A percentile compares a stretch with the other conserved stretches of the same genome.
Evolutionary conservation across 116 monocot genomes (phyloP).

Genomic region (Posidonia oceanica): DNA sequence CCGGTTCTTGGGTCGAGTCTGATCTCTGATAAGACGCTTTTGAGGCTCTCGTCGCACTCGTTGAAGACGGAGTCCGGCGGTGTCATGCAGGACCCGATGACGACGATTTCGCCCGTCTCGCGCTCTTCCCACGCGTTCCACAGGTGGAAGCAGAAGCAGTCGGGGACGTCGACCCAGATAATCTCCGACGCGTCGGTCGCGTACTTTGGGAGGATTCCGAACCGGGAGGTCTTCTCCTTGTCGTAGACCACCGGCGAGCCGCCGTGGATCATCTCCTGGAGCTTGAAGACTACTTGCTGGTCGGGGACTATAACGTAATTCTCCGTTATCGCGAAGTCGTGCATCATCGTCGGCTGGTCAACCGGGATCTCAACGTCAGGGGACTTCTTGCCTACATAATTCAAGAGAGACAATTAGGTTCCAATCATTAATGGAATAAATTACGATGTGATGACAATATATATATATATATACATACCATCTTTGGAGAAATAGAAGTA

Average conservation of each 20-base stretch:
- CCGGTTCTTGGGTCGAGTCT: conserved; percentile 52
- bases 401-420: no score
- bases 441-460: background rate
- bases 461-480: background rate
- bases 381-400: conserved; percentile 9
- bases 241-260: conserved; percentile 79
- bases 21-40: conserved; percentile 65
- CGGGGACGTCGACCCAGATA: conserved; percentile 73
- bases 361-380: conserved; percentile 12
- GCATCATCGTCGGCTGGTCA: conserved; percentile 54
- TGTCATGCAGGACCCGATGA: conserved; percentile 90
- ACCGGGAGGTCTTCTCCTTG: conserved; percentile 50
- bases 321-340: conserved; percentile 98
- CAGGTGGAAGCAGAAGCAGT: conserved; percentile 98
- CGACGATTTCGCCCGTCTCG: conserved; percentile 50
- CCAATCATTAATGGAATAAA: background rate
- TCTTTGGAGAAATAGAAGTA: conserved; percentile 39
- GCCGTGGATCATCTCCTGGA: conserved; percentile 69
- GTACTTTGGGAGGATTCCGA: conserved; percentile 76
- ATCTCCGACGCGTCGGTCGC: conserved; percentile 45
- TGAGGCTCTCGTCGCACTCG: conserved; percentile 37
- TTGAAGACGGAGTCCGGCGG: conserved; percentile 81
- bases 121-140: conserved; percentile 98
- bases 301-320: conserved; percentile 77
- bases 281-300: conserved; percentile 89